Evolutionary conservation across 177 flowering plant species (phyloP), one percentile per base, ranked within the genome.

Genomic region (Vitis hybrid): DNA sequence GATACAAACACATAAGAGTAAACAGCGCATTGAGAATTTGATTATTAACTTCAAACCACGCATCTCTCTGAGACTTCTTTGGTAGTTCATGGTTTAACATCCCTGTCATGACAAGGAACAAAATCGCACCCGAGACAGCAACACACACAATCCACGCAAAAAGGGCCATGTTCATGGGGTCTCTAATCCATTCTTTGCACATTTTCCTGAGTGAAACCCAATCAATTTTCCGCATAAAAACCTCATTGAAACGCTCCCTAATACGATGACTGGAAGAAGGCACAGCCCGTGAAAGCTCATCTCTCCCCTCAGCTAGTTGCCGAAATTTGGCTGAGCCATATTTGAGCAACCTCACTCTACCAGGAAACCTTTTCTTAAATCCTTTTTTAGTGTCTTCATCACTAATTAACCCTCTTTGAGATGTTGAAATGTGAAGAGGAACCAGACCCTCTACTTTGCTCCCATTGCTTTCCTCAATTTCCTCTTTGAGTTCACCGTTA

Each of bases 1-100:
- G 93, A 79, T 94, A 94, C 28, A 94, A 73, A 77, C 93, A 90
- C 98, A 92, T 94, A 12, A 92, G 94, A 65, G 97, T 92, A 70
- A 94, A 94, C 11, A 83, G 68, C 11, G 97, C 98, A 82, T 91
- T 94, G 61, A 91, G 89, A 74, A 94, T 94, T 78, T 94, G 97
- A 73, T 94, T 94, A 68, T 91, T 92, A 20, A 91, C 92, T 83
- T 94, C 97, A 80, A 83, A 89, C 97, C 97, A 91, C 13, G 77
- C 72, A 74, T 94, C 71, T 76, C 98, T 84, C 17, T 86, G 72
- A 9, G 95, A 79, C 76, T 89, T 91, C 62, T 71, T 88, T 2
- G 87, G 90, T 4, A 92, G 22, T 1, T 65, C 92, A n/a, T 59
- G 65, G 62, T 92, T 84, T 31, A 94, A 77, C 97, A 92, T 90